phyloP scores from a whole-genome alignment of 208 protist genomes.

The Herpetomonas tarakana region DNA sequence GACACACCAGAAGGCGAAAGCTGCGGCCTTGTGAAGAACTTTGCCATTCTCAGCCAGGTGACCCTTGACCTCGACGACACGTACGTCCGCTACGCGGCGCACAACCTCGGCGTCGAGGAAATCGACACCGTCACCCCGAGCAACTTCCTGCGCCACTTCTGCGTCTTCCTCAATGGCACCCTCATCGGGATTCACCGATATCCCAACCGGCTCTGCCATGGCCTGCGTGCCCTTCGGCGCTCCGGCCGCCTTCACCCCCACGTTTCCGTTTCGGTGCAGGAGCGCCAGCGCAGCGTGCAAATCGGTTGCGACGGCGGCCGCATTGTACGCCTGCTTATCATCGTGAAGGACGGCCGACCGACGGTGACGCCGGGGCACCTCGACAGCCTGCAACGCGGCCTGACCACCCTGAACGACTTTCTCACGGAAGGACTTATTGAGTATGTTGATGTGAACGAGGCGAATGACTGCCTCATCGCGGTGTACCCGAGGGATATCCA shows the following conservation, averaged over 20 bases:
- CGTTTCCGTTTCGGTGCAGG: conserved; percentile 80
- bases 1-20: conserved; percentile 99
- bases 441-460: conserved; percentile 99
- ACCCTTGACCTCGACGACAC: conserved; percentile 96
- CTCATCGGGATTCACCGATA: conserved; percentile 88
- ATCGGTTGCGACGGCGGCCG: conserved; percentile 88
- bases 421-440: conserved; percentile 95
- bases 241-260: conserved; percentile 80
- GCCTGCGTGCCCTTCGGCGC: conserved; percentile 68
- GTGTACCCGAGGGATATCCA: conserved; percentile 91
- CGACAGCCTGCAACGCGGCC: conserved; percentile 40
- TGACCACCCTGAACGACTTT: conserved; percentile 87
- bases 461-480: conserved; percentile 97
- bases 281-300: conserved; percentile 74
- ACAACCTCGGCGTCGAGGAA: conserved; percentile 84
- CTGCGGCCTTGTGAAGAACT: conserved; percentile 99
- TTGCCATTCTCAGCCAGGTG: conserved; percentile 98
- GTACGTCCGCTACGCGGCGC: conserved; percentile 63
- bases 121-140: conserved; percentile 67
- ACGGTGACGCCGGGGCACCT: conserved; percentile 61
- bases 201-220: conserved; percentile 68
- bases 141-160: conserved; percentile 71
- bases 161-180: conserved; percentile 81
- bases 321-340: conserved; percentile 75
- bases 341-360: conserved; percentile 58